phyloP scores from a whole-genome alignment of 139 green algal genomes.

The Coelastrella sp. region DNA sequence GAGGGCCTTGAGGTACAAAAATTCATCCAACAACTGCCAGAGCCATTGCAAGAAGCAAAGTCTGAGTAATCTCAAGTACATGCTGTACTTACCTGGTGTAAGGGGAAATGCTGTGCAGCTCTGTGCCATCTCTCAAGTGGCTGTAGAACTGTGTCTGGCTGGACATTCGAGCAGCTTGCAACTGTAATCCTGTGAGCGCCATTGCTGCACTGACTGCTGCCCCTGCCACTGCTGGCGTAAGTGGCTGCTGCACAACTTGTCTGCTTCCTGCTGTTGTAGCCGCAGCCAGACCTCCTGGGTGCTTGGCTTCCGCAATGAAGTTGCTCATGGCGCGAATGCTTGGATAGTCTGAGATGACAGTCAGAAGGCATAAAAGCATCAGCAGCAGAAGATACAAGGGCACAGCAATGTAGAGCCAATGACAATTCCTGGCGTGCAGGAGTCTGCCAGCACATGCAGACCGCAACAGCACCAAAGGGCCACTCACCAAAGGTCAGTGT shows the following conservation, averaged over 20 bases:
- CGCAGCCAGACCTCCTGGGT: not conserved
- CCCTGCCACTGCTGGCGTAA: slow-evolving; percentile 33
- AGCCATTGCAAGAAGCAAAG: too few species aligned
- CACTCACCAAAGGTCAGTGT: slow-evolving; percentile 60
- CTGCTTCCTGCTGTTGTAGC: not conserved
- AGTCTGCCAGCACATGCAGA: not conserved
- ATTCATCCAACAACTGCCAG: not conserved
- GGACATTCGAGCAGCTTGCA: slow-evolving; percentile 55
- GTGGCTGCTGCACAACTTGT: not conserved
- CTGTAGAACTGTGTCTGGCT: slow-evolving; percentile 52
- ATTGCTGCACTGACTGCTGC: not conserved
- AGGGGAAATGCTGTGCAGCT: slow-evolving; percentile 74
- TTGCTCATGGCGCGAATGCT: slow-evolving; percentile 51
- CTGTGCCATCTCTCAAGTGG: slow-evolving; percentile 30
- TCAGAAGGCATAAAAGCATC: too few species aligned
- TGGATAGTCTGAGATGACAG: slow-evolving; percentile 66
- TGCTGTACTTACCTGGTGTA: slow-evolving; percentile 11
- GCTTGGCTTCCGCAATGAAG: slow-evolving; percentile 43
- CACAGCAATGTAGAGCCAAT: too few species aligned
- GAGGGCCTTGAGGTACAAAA: not conserved
- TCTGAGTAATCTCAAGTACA: too few species aligned
- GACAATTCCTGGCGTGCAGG: too few species aligned
- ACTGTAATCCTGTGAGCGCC: slow-evolving; percentile 53
- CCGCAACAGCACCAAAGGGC: not conserved
- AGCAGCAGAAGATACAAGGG: too few species aligned